Conservation (phyloP, 164 flowering plant species). For the Taxillus chinensis region DNA sequence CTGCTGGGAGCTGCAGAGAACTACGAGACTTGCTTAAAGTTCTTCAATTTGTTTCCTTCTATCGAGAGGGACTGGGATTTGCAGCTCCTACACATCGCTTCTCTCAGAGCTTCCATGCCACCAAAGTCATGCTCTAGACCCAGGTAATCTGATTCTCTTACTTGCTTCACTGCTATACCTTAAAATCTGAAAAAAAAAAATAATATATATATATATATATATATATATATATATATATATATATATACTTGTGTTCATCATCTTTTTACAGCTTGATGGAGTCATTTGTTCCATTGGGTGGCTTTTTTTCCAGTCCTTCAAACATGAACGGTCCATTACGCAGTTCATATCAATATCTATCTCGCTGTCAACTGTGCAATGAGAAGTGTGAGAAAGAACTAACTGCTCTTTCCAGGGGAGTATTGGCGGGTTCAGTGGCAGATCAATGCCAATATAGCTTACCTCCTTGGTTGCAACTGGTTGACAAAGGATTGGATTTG, state of each 20-base stretch:
- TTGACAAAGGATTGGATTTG: slow-evolving; percentile 17
- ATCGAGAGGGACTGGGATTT: slow-evolving; percentile 82
- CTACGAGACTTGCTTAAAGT: slow-evolving; percentile 59
- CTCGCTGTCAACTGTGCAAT: slow-evolving; percentile 29
- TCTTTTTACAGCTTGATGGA: slow-evolving; percentile 51
- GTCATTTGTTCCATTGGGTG: slow-evolving; percentile 70
- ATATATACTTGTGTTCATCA: slow-evolving; percentile 1
- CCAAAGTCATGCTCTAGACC: slow-evolving; percentile 45
- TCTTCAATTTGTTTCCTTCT: slow-evolving; percentile 48
- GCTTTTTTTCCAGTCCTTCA: slow-evolving; percentile 46
- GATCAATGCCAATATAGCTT: slow-evolving; percentile 24
- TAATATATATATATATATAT: too few species aligned
- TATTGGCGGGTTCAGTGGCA: slow-evolving; percentile 21
- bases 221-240: too few species aligned
- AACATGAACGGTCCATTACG: slow-evolving; percentile 24
- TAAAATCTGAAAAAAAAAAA: too few species aligned
- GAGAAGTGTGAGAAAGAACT: slow-evolving; percentile 39
- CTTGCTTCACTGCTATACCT: too few species aligned
- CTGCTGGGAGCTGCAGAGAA: slow-evolving; percentile 49
- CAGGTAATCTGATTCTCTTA: slow-evolving; percentile 24
- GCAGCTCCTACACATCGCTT: slow-evolving; percentile 67
- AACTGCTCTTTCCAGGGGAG: slow-evolving; percentile 23
- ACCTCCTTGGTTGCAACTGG: slow-evolving; percentile 48
- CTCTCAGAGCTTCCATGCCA: slow-evolving; percentile 34
- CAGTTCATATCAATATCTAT: slow-evolving; percentile 12